These are phyloP conservation scores for Areca catechu DNA, from an alignment of 176 grass and related monocot genomes.

Conservation along the genomic window DNA sequence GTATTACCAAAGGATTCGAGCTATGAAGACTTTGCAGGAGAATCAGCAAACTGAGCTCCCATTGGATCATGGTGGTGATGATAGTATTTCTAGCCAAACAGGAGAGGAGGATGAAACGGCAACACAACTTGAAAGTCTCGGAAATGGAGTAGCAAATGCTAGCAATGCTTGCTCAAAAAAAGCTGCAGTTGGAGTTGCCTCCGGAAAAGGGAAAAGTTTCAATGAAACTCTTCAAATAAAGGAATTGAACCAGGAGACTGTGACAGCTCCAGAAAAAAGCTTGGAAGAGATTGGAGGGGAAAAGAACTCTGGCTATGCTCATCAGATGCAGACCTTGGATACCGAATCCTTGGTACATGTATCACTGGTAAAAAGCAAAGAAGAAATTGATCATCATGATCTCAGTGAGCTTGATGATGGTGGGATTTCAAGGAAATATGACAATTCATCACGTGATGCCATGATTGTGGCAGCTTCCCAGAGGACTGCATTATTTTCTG, in stretches of 20 bases:
- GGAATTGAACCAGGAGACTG: constrained; percentile 42
- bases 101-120: constrained; percentile 7
- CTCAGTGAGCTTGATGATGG: constrained; percentile 9
- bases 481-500: constrained; percentile 31
- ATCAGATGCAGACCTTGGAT: constrained; percentile 20
- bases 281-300: constrained; percentile 22
- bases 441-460: constrained; percentile 23
- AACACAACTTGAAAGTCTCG: background rate
- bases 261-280: constrained; percentile 25
- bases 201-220: constrained; percentile 24
- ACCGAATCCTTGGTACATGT: background rate
- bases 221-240: constrained; percentile 13
- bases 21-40: constrained; percentile 34
- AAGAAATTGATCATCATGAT: constrained; percentile 5
- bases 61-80: too few relatives aligned
- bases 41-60: constrained; percentile 10
- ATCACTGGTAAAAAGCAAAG: constrained; percentile 1
- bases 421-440: constrained; percentile 22
- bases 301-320: constrained; percentile 17
- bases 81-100: background rate
- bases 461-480: constrained; percentile 12
- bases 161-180: constrained; percentile 16
- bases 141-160: constrained; percentile 18
- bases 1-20: constrained; percentile 53
- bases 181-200: constrained; percentile 15